Conservation (phyloP, 2,329 filamentous ascomycete genomes). For the Fusarium sterilihyphosum region DNA sequence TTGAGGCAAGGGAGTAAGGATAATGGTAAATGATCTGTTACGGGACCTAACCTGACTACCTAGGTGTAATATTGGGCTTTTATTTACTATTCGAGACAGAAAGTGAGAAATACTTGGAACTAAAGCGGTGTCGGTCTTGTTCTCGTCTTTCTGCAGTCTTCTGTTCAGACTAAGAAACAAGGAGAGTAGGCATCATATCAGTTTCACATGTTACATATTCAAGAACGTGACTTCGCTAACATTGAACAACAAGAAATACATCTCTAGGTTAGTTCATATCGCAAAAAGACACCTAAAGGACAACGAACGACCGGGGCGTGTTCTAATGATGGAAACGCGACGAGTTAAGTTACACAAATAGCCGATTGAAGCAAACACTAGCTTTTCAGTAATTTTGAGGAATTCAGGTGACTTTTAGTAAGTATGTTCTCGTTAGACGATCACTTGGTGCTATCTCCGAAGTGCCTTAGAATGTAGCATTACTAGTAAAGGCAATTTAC, state of each 20-base stretch:
- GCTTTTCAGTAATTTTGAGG: background rate
- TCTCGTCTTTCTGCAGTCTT: background rate
- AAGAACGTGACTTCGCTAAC: background rate
- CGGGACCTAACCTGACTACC: fast-evolving
- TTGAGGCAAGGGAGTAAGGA: background rate
- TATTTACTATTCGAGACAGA: fast-evolving
- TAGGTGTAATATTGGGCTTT: fast-evolving
- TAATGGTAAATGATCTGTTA: background rate
- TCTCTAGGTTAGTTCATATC: fast-evolving
- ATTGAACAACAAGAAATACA: background rate
- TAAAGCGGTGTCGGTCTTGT: fast-evolving
- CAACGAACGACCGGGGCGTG: fast-evolving
- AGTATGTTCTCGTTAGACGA: background rate
- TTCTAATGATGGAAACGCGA: background rate
- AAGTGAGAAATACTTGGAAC: background rate
- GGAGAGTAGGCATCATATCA: background rate
- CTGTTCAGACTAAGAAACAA: background rate
- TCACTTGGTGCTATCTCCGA: background rate
- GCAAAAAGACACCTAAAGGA: background rate
- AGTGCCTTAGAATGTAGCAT: background rate
- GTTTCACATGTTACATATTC: background rate
- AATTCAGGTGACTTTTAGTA: fast-evolving
- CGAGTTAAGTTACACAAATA: background rate
- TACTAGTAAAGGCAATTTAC: background rate
- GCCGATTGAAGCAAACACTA: background rate